Evolutionary conservation across 306 rosid species (phyloP).

Genomic region (cucumber (Cucumis sativus)): DNA sequence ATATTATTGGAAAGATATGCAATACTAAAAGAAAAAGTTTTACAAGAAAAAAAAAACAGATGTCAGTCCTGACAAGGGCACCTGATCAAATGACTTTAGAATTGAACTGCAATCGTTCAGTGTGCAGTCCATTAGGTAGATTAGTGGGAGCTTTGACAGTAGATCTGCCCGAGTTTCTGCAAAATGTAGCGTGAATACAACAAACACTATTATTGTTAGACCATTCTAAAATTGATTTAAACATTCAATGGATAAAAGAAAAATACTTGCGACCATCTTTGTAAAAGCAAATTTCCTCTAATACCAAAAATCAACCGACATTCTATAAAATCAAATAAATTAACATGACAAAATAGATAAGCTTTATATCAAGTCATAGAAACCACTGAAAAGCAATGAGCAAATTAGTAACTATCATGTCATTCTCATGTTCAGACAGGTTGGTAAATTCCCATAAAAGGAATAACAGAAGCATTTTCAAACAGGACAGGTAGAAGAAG

Average conservation of each 20-base stretch:
- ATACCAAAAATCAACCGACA: background rate
- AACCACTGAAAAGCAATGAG: background rate
- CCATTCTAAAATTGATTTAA: background rate
- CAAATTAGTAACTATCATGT: background rate
- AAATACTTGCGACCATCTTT: background rate
- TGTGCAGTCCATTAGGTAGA: conserved; percentile 86
- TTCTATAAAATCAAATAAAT: background rate
- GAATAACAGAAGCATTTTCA: background rate
- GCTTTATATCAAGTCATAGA: background rate
- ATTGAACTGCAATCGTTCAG: conserved; percentile 67
- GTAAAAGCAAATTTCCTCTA: background rate
- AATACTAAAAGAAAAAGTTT: background rate
- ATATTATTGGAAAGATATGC: background rate
- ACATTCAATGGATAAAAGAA: background rate
- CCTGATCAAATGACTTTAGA: conserved; percentile 64
- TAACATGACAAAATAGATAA: background rate
- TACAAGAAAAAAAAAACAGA: background rate
- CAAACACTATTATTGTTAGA: background rate
- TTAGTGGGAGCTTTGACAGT: conserved; percentile 42
- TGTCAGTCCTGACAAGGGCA: conserved; percentile 14
- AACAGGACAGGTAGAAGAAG: background rate
- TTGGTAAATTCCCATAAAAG: background rate
- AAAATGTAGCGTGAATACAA: conserved; percentile 10
- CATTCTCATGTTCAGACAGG: background rate
- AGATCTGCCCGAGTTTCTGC: conserved; percentile 38